Conservation (phyloP, 305 asterid species). For the Fraxinus albicans region DNA sequence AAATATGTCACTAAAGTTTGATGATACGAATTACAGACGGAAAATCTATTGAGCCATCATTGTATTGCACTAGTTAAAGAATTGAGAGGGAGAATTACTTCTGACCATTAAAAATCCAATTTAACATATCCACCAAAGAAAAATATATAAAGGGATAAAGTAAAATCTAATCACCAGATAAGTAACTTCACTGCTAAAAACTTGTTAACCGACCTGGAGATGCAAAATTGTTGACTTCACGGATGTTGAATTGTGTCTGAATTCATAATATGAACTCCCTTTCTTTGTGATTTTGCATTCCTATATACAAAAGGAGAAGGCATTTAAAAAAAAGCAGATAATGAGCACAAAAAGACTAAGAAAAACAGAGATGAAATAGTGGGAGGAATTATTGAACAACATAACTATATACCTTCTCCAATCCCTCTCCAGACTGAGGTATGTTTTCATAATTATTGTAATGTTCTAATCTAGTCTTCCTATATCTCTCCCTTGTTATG, state of each 20-base stretch:
- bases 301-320: slow-evolving; percentile 32
- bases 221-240: slow-evolving; percentile 76
- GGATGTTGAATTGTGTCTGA: slow-evolving; percentile 70
- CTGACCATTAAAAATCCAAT: background rate
- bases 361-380: background rate
- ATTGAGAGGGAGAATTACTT: background rate
- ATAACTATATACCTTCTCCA: slow-evolving; percentile 53
- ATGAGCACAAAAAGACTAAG: background rate
- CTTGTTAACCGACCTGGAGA: slow-evolving; percentile 54
- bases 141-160: background rate
- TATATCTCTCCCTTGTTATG: slow-evolving; percentile 69
- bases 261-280: slow-evolving; percentile 54
- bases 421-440: slow-evolving; percentile 67
- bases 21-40: background rate
- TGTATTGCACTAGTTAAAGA: background rate
- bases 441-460: slow-evolving; percentile 80
- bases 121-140: background rate
- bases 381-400: background rate
- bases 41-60: background rate
- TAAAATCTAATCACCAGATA: background rate
- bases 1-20: background rate
- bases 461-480: slow-evolving; percentile 72
- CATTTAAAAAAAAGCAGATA: background rate
- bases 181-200: slow-evolving; percentile 5
- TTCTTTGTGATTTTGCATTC: slow-evolving; percentile 63